Evolutionary conservation across 495 filamentous ascomycete species (phyloP), one percentile per base, ranked within the genome.

Genomic region (Talaromyces adpressus): DNA sequence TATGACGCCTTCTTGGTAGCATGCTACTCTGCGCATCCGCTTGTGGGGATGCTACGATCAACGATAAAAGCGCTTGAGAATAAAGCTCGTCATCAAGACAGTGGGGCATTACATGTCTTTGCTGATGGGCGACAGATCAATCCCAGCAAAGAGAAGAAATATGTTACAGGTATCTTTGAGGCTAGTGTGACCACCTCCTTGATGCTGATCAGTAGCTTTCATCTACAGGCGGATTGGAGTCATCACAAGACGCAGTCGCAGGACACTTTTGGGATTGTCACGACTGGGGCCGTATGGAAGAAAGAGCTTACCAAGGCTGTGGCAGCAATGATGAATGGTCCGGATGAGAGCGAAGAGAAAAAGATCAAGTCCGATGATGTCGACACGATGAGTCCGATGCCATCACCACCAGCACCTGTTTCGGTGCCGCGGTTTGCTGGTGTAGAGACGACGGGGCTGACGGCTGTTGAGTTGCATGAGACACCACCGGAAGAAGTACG

Each of bases 121-220:
- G 56, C 22, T 4, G 51, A 27, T 1, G 51, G 57, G 62, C 30
- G 64, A 1, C 6, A 62, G 16, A 57, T 34, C 1, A 25, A 49
- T 16, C 57, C 66, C 4, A 47, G 63, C 12, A 36, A 64, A 8
- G 65, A 63, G 60, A 72, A 70, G 36, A 84, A 82, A 63, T 82
- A 82, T 14, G 89, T 93, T 3, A 87, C 88, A 0, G 94, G 93
- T 4, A 97, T 98, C 59, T 92, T 97, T 68, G 93, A 97, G 73
- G 88, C 91, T 2, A 88, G 86, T 64, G 72, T 96, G 4, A 74
- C 82, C 2, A 77, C 86, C 0, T 82, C 86, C 2, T 73, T 88
- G 20, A 75, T 70, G 2, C 65, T 79, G 57, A 67, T 84, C 72
- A 78, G 78, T 61, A 75, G 71, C 5, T 81, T 79, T 57, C 45